Percentiles rank a stretch among this genome's conserved stretches.
phyloP scores from a whole-genome alignment of 768 basidiomycete genomes.

The Termitomyces sp. region DNA sequence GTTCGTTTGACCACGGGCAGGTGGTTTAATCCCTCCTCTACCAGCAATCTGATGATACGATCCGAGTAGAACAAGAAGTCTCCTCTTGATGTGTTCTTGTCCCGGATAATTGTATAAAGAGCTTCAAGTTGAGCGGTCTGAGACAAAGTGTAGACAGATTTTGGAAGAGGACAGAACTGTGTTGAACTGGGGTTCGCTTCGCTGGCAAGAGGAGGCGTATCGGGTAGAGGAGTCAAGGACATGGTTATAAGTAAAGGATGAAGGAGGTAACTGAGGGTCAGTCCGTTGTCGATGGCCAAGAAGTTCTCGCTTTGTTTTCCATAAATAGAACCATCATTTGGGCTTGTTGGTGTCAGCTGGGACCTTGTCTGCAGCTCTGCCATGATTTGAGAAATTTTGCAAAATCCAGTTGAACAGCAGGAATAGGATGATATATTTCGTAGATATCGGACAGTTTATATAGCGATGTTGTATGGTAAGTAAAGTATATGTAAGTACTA shows the following conservation, averaged over 20 bases:
- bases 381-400: too few relatives aligned
- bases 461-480: too few relatives aligned
- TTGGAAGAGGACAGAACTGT: slow-evolving; percentile 48
- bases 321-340: too few relatives aligned
- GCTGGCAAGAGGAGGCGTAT: slow-evolving; percentile 21
- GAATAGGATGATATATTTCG: too few relatives aligned
- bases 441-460: too few relatives aligned
- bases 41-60: slow-evolving; percentile 80
- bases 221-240: slow-evolving; percentile 14
- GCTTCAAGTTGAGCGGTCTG: slow-evolving; percentile 94
- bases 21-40: slow-evolving; percentile 88
- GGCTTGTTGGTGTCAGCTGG: too few relatives aligned
- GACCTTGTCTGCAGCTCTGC: too few relatives aligned
- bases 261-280: too few relatives aligned
- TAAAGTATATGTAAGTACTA: too few relatives aligned
- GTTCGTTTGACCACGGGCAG: slow-evolving; percentile 65
- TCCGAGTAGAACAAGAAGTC: slow-evolving; percentile 97
- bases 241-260: background rate
- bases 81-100: slow-evolving; percentile 81
- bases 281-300: too few relatives aligned
- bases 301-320: too few relatives aligned
- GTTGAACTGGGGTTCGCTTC: slow-evolving; percentile 27
- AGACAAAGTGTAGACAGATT: slow-evolving; percentile 84
- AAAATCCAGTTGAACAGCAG: too few relatives aligned
- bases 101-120: slow-evolving; percentile 90